A percentile compares a stretch with the other conserved stretches of the same genome.
Conservation (phyloP, 805 yeast genomes). For the Alloascoidea hylecoeti region DNA sequence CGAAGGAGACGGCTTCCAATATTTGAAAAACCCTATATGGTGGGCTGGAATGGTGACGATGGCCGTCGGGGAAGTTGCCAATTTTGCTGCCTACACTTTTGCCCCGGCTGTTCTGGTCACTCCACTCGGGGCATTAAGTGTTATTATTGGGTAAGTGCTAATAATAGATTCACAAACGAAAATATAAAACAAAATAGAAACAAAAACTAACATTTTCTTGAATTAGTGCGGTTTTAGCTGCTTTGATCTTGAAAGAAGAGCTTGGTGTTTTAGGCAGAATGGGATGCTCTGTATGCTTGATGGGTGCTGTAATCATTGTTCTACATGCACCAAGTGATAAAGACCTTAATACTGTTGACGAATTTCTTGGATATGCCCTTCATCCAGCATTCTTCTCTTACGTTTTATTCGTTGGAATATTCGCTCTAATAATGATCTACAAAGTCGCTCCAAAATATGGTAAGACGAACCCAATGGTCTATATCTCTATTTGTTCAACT, state of each 20-base stretch:
- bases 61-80: slow-evolving; percentile 88
- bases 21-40: slow-evolving; percentile 79
- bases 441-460: slow-evolving; percentile 76
- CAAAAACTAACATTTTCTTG: neutral
- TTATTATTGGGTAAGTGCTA: slow-evolving; percentile 53
- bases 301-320: slow-evolving; percentile 81
- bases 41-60: slow-evolving; percentile 85
- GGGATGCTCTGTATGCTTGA: slow-evolving; percentile 85
- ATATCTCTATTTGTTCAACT: slow-evolving; percentile 77
- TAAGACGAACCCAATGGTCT: slow-evolving; percentile 70
- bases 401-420: slow-evolving; percentile 43
- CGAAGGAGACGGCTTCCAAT: slow-evolving; percentile 62
- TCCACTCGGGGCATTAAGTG: slow-evolving; percentile 83
- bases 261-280: slow-evolving; percentile 77
- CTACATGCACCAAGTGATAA: slow-evolving; percentile 92
- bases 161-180: too few relatives aligned
- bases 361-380: slow-evolving; percentile 66
- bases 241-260: slow-evolving; percentile 73
- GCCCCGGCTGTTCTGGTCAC: slow-evolving; percentile 91
- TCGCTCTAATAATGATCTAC: slow-evolving; percentile 68
- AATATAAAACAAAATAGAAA: too few relatives aligned
- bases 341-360: slow-evolving; percentile 79
- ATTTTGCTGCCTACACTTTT: slow-evolving; percentile 89
- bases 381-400: slow-evolving; percentile 58
- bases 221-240: slow-evolving; percentile 61